Base-by-base conservation (phyloP, 2,329 filamentous ascomycete species). In the Fusarium dimerum region DNA sequence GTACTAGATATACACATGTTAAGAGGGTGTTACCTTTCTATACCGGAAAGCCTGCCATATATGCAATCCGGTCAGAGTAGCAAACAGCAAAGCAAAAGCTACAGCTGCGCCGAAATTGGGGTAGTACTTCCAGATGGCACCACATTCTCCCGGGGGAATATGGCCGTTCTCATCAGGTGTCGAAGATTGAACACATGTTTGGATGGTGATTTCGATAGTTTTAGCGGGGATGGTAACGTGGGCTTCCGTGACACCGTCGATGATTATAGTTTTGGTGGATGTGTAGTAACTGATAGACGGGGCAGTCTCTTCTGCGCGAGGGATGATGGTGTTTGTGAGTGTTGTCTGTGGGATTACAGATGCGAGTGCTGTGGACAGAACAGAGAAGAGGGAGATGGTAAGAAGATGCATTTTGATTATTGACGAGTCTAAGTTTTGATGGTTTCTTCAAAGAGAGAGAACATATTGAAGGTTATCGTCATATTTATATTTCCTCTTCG, bases 181-280 rank as follows among this genome's bases (percentile, higher is more conserved):
- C 3, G 32, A 68, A 63, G 2, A 66, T 73, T 71, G 71, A 1
- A 68, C 54, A 52, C 73, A 75, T 4, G 72, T 75, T 12, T 71
- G 72, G 1, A 67, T 41, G 9, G 57, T 61, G 2, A 72, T 55
- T 18, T 63, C 43, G 26, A 72, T 65, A 2, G 71, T 74, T 30
- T 68, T 64, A 5, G 51, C 67, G 3, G 71, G 63, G 15, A 67
- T 55, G 0, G 54, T 63, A 5, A 66, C 46, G 32, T 59, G 43
- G 7, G 43, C 40, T 6, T 63, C 38, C 26, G 63, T 65, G 12
- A 51, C 47, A 3, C 63, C 63, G 2, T 13, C 32, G 17, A 65
- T 51, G 2, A 52, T 50, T 40, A 71, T 55, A 49, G 63, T 48
- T 7, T 69, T 45, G 2, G 69, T 71, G 8, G 63, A 65, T 18